phyloP scores from a whole-genome alignment of 192 early-diverging fungal genomes.

The Pecoramyces ruminantium region DNA sequence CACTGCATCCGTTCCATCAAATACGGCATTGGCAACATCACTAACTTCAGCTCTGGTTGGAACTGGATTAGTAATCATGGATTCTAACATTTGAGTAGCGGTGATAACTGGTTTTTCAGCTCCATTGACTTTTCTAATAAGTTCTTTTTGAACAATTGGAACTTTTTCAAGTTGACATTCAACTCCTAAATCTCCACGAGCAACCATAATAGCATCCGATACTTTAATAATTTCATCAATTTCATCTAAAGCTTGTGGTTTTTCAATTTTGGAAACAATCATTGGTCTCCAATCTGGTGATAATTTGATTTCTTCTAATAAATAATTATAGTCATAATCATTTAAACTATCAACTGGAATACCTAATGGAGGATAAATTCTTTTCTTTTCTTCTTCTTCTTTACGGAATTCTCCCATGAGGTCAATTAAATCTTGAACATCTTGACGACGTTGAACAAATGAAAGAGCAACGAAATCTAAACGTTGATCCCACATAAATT shows the following conservation, averaged over 20 bases:
- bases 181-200: slow-evolving; percentile 90
- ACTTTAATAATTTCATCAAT: slow-evolving; percentile 93
- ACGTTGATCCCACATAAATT: slow-evolving; percentile 20
- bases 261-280: slow-evolving; percentile 87
- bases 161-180: slow-evolving; percentile 90
- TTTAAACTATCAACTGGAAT: no score
- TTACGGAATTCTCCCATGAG: neutral
- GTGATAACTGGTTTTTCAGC: slow-evolving; percentile 91
- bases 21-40: slow-evolving; percentile 94
- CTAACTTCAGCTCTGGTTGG: slow-evolving; percentile 96
- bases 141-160: slow-evolving; percentile 92
- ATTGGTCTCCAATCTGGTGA: slow-evolving; percentile 19
- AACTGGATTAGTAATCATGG: slow-evolving; percentile 77
- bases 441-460: slow-evolving; percentile 26
- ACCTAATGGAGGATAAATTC: no score
- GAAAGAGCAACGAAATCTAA: slow-evolving; percentile 27
- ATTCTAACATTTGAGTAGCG: slow-evolving; percentile 97
- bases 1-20: slow-evolving; percentile 96
- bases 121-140: slow-evolving; percentile 94
- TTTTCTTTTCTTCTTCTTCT: no score
- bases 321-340: no score
- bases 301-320: neutral
- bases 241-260: slow-evolving; percentile 91
- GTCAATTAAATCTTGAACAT: slow-evolving; percentile 23
- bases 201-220: slow-evolving; percentile 96